These are phyloP conservation scores for Meripilus lineatus DNA, from an alignment of 1,284 basidiomycete genomes.

Conservation along the genomic window DNA sequence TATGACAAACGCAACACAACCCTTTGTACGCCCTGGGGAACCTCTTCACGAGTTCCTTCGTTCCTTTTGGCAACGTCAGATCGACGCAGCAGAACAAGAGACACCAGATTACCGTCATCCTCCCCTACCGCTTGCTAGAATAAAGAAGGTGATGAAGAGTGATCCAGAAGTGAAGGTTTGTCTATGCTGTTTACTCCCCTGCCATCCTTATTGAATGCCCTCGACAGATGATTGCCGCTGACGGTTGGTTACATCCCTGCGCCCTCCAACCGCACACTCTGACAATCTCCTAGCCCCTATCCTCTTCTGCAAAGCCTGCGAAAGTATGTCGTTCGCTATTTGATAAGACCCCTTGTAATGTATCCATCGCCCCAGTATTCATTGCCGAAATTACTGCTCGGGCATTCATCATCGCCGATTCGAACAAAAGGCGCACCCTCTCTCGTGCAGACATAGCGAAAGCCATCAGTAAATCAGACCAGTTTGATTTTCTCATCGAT, in stretches of 20 bases:
- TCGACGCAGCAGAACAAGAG: constrained; percentile 76
- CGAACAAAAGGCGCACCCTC: constrained; percentile 87
- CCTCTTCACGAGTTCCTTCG: constrained; percentile 72
- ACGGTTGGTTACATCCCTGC: constrained; percentile 48
- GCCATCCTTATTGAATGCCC: neutral
- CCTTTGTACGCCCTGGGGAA: constrained; percentile 68
- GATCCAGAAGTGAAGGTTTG: constrained; percentile 92
- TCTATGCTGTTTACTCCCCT: constrained; percentile 7
- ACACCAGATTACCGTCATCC: constrained; percentile 83
- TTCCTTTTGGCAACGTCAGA: constrained; percentile 81
- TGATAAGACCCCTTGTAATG: constrained; percentile 4
- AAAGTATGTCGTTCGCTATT: constrained; percentile 58
- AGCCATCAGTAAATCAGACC: constrained; percentile 85
- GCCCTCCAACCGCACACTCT: constrained; percentile 10
- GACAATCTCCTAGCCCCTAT: constrained; percentile 64
- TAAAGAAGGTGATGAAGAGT: constrained; percentile 98
- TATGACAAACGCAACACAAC: constrained; percentile 26
- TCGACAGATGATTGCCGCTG: constrained; percentile 89
- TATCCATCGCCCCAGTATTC: constrained; percentile 58
- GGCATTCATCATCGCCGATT: constrained; percentile 90
- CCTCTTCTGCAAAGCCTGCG: constrained; percentile 93
- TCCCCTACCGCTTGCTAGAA: constrained; percentile 83
- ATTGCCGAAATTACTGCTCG: constrained; percentile 92
- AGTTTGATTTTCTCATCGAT: constrained; percentile 91
- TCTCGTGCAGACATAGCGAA: constrained; percentile 89